Conservation (phyloP, 768 basidiomycete species). For the Podaxis sp. region DNA sequence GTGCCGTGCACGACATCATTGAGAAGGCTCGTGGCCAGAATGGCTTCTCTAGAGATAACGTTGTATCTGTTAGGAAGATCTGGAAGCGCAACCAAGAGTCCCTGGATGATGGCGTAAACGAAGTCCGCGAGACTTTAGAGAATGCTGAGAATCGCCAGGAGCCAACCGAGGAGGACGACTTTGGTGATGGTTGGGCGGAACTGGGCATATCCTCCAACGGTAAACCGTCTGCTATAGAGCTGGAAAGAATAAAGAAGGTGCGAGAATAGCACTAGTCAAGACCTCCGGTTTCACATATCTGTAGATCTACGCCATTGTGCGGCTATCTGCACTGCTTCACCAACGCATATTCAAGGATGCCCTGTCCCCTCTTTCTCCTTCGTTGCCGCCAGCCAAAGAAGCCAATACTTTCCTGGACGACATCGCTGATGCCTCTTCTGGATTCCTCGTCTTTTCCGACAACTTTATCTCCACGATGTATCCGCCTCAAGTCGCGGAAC, state of each 20-base stretch:
- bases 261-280: not conserved
- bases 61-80: slow-evolving; percentile 47
- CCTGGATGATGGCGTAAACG: slow-evolving; percentile 56
- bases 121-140: slow-evolving; percentile 49
- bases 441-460: slow-evolving; percentile 52
- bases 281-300: not conserved
- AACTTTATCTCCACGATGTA: slow-evolving; percentile 68
- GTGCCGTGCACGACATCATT: slow-evolving; percentile 58
- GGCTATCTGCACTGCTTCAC: slow-evolving; percentile 57
- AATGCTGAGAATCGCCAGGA: slow-evolving; percentile 28
- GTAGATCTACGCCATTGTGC: slow-evolving; percentile 59
- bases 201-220: slow-evolving; percentile 46
- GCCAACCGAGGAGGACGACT: slow-evolving; percentile 25
- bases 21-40: slow-evolving; percentile 38
- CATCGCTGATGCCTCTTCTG: slow-evolving; percentile 45
- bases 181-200: slow-evolving; percentile 64
- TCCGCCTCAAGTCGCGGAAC: slow-evolving; percentile 48
- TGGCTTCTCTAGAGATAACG: slow-evolving; percentile 54
- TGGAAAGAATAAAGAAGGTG: slow-evolving; percentile 59
- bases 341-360: slow-evolving; percentile 53
- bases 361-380: slow-evolving; percentile 26
- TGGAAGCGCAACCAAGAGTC: slow-evolving; percentile 51
- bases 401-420: slow-evolving; percentile 38
- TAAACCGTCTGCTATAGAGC: slow-evolving; percentile 43
- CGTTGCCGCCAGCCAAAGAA: slow-evolving; percentile 15